A percentile compares a stretch with the other conserved stretches of the same genome.
phyloP scores from a whole-genome alignment of 2,329 filamentous ascomycete genomes.

The Pleurostoma richardsiae region DNA sequence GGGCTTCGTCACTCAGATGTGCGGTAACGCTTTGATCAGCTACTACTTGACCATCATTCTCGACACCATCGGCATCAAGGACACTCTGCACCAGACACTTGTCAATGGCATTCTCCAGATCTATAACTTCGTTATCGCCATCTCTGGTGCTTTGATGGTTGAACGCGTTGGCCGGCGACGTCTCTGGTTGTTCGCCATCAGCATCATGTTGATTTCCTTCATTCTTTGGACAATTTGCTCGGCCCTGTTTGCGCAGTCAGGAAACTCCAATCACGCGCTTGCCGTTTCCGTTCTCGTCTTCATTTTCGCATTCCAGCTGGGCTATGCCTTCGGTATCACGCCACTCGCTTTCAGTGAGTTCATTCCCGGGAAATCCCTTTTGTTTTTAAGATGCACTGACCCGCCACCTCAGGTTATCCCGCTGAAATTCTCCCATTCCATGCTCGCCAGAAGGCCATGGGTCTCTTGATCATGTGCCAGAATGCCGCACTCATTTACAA shows the following conservation, averaged over 20 bases:
- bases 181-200: slow-evolving; percentile 33
- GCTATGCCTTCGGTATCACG: slow-evolving; percentile 25
- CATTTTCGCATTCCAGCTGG: slow-evolving; percentile 32
- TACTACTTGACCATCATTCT: slow-evolving; percentile 1
- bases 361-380: slow-evolving; percentile 41
- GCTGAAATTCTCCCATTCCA: slow-evolving; percentile 34
- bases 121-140: slow-evolving; percentile 7
- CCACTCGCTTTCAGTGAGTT: slow-evolving; percentile 19
- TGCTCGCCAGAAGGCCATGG: slow-evolving; percentile 3
- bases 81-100: slow-evolving; percentile 6
- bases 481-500: too few relatives aligned
- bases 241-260: slow-evolving; percentile 24
- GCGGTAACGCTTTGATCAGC: slow-evolving; percentile 8
- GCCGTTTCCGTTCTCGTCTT: slow-evolving; percentile 30
- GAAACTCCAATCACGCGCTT: slow-evolving; percentile 21
- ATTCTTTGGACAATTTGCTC: slow-evolving; percentile 33
- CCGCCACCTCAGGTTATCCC: slow-evolving; percentile 42
- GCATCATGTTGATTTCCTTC: slow-evolving; percentile 36
- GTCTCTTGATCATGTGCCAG: slow-evolving; percentile 10
- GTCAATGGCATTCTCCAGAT: slow-evolving; percentile 6
- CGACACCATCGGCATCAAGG: not conserved
- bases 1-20: slow-evolving; percentile 22
- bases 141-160: slow-evolving; percentile 2
- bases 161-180: slow-evolving; percentile 26
- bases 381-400: too few relatives aligned